phyloP scores from a whole-genome alignment of 2,329 filamentous ascomycete genomes.

The Penicillium sp. region DNA sequence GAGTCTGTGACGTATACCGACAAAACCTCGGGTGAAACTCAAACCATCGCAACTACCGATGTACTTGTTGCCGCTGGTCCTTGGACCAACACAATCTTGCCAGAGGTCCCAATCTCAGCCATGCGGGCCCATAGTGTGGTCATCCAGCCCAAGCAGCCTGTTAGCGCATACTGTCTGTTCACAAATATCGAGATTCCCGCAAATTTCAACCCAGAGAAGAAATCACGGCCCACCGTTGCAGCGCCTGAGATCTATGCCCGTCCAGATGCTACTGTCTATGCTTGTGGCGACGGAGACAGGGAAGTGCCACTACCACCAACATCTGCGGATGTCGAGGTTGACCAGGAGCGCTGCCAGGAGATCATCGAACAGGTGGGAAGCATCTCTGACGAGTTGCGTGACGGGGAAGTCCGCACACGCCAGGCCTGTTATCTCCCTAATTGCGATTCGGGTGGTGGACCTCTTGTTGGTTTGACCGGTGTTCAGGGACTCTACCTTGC shows the following conservation, averaged over 20 bases:
- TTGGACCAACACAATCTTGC: slow-evolving; percentile 59
- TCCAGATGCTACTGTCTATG: slow-evolving; percentile 86
- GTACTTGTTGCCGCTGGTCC: slow-evolving; percentile 64
- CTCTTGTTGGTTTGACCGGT: slow-evolving; percentile 75
- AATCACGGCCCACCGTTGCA: slow-evolving; percentile 62
- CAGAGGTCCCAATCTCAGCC: slow-evolving; percentile 59
- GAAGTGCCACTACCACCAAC: slow-evolving; percentile 72
- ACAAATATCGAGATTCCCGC: slow-evolving; percentile 77
- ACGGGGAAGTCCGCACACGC: slow-evolving; percentile 69
- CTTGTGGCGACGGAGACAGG: slow-evolving; percentile 86
- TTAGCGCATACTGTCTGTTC: slow-evolving; percentile 61
- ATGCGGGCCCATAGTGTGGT: slow-evolving; percentile 66
- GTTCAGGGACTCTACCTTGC: slow-evolving; percentile 78
- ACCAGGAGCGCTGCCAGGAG: slow-evolving; percentile 78
- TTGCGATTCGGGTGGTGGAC: slow-evolving; percentile 64
- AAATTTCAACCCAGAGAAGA: slow-evolving; percentile 56
- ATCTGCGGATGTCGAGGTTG: slow-evolving; percentile 73
- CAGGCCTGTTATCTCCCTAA: slow-evolving; percentile 95
- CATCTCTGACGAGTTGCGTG: slow-evolving; percentile 60
- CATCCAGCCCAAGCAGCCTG: slow-evolving; percentile 57
- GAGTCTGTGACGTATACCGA: slow-evolving; percentile 65
- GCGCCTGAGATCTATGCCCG: slow-evolving; percentile 93
- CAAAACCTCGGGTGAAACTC: slow-evolving; percentile 51
- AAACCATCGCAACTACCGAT: slow-evolving; percentile 59
- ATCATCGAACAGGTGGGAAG: slow-evolving; percentile 74